Conservation (phyloP, 1,139 yeast genomes). For the Protomyces arabidopsidicola region DNA sequence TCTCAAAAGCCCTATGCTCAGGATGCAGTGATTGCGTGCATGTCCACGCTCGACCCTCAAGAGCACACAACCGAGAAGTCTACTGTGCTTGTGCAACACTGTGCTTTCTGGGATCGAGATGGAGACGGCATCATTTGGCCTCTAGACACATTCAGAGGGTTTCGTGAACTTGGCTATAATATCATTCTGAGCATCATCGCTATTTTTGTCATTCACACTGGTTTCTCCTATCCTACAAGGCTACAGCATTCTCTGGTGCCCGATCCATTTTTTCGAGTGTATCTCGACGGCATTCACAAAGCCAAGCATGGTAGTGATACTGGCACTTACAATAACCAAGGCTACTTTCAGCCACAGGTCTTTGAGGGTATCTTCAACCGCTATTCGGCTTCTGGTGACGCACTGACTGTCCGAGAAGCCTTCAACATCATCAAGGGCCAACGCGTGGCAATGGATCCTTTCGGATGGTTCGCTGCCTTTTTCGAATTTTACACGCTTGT, state of each 20-base stretch:
- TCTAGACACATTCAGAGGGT: slow-evolving; percentile 20
- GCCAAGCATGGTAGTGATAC: slow-evolving; percentile 26
- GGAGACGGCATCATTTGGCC: slow-evolving; percentile 23
- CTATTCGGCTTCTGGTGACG: slow-evolving; percentile 6
- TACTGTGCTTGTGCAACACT: slow-evolving; percentile 26
- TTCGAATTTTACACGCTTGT: slow-evolving; percentile 25
- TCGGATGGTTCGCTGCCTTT: slow-evolving; percentile 27
- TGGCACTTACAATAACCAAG: slow-evolving; percentile 16
- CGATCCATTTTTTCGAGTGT: slow-evolving; percentile 27
- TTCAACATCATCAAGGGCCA: slow-evolving; percentile 17
- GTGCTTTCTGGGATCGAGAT: slow-evolving; percentile 28
- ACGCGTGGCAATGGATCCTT: slow-evolving; percentile 24
- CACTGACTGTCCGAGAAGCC: slow-evolving; percentile 16
- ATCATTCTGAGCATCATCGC: slow-evolving; percentile 22
- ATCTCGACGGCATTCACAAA: slow-evolving; percentile 24
- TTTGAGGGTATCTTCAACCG: slow-evolving; percentile 22
- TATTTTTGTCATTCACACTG: slow-evolving; percentile 15
- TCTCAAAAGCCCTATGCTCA: not conserved
- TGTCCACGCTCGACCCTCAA: too few relatives aligned
- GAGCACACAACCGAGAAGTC: not conserved
- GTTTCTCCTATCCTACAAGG: slow-evolving; percentile 22
- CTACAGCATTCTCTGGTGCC: slow-evolving; percentile 16
- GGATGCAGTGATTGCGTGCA: too few relatives aligned
- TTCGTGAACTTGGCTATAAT: slow-evolving; percentile 28
- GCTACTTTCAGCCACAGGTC: slow-evolving; percentile 23